These are phyloP conservation scores for Polychytrium aggregatum DNA, from an alignment of 192 early-diverging fungal genomes.

Conservation along the genomic window DNA sequence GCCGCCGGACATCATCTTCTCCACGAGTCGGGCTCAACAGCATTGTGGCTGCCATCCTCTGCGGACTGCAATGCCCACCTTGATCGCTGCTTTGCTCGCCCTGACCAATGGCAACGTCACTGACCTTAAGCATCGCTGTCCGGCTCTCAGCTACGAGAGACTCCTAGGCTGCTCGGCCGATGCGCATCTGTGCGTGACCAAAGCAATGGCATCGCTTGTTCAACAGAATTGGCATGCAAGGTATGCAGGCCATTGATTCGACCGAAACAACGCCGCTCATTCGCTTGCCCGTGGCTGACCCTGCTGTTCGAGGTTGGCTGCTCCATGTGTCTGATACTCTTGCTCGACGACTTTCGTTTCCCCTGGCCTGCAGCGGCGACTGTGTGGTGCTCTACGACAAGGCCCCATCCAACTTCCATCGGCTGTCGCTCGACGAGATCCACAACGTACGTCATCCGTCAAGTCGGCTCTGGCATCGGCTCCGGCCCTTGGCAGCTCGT, in stretches of 20 bases:
- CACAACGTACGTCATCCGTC: constrained; percentile 43
- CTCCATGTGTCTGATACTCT: too few species aligned
- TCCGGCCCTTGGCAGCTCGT: constrained; percentile 1
- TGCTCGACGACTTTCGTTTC: too few species aligned
- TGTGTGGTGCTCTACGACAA: constrained; percentile 73
- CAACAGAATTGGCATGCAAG: constrained; percentile 44
- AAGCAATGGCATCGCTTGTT: constrained; percentile 66
- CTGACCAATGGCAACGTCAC: too few species aligned
- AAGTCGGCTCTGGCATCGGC: too few species aligned
- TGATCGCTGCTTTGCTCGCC: too few species aligned
- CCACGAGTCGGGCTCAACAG: too few species aligned
- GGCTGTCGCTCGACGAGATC: constrained; percentile 46
- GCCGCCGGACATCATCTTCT: too few species aligned
- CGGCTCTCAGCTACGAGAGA: constrained; percentile 52
- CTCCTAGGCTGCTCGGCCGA: constrained; percentile 52
- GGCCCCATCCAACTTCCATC: constrained; percentile 66
- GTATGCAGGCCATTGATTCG: constrained; percentile 26
- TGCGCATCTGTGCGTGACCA: constrained; percentile 77
- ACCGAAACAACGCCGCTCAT: neutral
- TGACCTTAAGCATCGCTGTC: too few species aligned
- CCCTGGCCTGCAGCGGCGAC: constrained; percentile 41
- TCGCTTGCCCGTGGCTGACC: too few species aligned
- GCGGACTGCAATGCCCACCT: too few species aligned
- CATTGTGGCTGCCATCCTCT: too few species aligned
- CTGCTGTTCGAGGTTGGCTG: too few species aligned